phyloP scores from a whole-genome alignment of 169 alveolate species.

The Plasmodium coatneyi region DNA sequence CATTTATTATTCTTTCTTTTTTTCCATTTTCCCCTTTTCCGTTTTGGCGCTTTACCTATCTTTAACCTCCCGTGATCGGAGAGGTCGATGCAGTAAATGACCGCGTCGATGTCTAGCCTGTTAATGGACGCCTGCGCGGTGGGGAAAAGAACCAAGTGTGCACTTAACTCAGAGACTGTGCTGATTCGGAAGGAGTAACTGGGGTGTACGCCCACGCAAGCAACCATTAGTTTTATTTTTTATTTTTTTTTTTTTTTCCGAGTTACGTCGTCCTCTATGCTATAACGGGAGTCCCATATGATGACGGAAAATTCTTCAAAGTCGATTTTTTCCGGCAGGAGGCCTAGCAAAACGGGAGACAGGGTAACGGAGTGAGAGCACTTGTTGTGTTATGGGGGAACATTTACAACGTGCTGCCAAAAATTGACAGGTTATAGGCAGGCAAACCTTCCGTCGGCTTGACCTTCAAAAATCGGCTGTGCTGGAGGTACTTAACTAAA shows the following conservation, averaged over 20 bases:
- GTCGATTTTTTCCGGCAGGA: conserved; percentile 51
- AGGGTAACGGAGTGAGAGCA: background rate
- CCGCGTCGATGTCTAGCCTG: conserved; percentile 63
- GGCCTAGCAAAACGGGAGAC: conserved; percentile 10
- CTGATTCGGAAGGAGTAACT: background rate
- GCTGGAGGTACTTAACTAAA: conserved; percentile 31
- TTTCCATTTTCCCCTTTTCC: background rate
- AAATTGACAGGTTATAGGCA: background rate
- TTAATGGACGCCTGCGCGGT: conserved; percentile 29
- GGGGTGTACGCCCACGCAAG: background rate
- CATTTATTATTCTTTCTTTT: background rate
- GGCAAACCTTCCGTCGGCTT: conserved; percentile 72
- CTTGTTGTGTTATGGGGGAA: background rate
- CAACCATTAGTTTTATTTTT: background rate
- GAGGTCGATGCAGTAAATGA: conserved; percentile 50
- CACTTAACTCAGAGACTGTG: background rate
- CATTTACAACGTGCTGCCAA: background rate
- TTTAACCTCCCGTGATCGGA: conserved; percentile 71
- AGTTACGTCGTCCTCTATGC: conserved; percentile 52
- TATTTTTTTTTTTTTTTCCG: background rate
- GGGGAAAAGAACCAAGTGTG: background rate
- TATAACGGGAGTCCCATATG: conserved; percentile 66
- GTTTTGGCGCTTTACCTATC: conserved; percentile 9
- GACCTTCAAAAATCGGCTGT: conserved; percentile 57
- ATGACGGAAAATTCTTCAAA: conserved; percentile 61